A percentile compares a stretch with the other conserved stretches of the same genome.
phyloP scores from a whole-genome alignment of 139 green algal species.

The Astrephomene gubernaculifera region DNA sequence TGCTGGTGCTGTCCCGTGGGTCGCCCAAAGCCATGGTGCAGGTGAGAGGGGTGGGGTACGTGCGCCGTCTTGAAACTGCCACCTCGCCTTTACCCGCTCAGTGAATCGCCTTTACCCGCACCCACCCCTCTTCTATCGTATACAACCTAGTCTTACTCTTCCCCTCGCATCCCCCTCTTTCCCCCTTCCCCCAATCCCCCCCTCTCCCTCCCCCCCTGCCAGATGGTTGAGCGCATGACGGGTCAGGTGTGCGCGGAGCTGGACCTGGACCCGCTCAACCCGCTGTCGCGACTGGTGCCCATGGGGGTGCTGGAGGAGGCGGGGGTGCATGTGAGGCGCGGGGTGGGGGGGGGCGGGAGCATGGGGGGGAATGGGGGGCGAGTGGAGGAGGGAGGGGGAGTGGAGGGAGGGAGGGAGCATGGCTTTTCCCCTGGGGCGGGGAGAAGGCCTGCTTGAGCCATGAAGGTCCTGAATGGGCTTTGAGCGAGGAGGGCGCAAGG shows the following conservation, averaged over 20 bases:
- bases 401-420: too few species aligned
- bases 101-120: too few species aligned
- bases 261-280: slow-evolving; percentile 28
- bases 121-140: too few species aligned
- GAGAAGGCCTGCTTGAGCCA: too few species aligned
- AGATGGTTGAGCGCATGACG: slow-evolving; percentile 42
- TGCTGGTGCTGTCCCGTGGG: neutral
- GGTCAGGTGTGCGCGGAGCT: slow-evolving; percentile 12
- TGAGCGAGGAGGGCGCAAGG: too few species aligned
- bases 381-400: neutral
- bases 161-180: too few species aligned
- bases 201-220: neutral
- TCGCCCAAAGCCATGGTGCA: slow-evolving; percentile 25
- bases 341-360: neutral
- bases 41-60: neutral
- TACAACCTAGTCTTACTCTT: too few species aligned
- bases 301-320: slow-evolving; percentile 41
- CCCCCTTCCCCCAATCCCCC: neutral
- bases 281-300: slow-evolving; percentile 19
- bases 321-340: slow-evolving; percentile 10
- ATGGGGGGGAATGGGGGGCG: neutral
- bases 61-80: too few species aligned
- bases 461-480: too few species aligned
- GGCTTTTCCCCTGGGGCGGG: too few species aligned
- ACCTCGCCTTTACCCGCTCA: too few species aligned